Conservation (phyloP, 2,329 filamentous ascomycete species). For the Grosmannia huntii region DNA sequence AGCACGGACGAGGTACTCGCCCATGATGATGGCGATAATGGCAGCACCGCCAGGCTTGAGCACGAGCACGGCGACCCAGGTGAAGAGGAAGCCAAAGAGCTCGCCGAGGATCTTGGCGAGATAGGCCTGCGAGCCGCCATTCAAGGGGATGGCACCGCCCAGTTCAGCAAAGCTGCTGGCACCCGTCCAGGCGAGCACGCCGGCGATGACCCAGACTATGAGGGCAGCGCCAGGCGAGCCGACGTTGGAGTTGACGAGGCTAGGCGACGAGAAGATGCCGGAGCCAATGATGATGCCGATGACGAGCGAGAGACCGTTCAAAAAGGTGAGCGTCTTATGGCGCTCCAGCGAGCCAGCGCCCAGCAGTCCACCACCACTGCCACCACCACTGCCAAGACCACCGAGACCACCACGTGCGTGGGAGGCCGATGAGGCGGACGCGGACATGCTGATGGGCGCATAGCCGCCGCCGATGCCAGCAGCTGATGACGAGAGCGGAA, state of each 20-base stretch:
- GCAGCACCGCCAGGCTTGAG: conserved; percentile 87
- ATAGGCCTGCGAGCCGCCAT: conserved; percentile 89
- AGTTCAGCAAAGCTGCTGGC: conserved; percentile 66
- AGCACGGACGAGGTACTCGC: conserved; percentile 88
- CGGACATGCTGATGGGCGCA: conserved; percentile 69
- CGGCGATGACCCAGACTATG: conserved; percentile 47
- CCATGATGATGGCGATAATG: conserved; percentile 96
- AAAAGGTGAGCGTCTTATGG: conserved; percentile 87
- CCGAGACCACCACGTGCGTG: conserved; percentile 38
- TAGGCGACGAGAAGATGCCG: conserved; percentile 52
- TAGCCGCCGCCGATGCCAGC: conserved; percentile 58
- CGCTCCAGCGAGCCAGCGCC: conserved; percentile 80
- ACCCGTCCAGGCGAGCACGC: conserved; percentile 51
- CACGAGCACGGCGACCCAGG: conserved; percentile 89
- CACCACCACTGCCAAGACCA: conserved; percentile 30
- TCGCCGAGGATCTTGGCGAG: conserved; percentile 94
- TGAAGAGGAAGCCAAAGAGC: conserved; percentile 83
- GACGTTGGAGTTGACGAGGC: conserved; percentile 49
- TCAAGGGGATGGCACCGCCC: conserved; percentile 87
- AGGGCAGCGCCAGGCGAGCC: conserved; percentile 46
- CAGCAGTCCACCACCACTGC: conserved; percentile 40
- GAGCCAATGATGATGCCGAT: conserved; percentile 85
- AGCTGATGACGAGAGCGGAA: conserved; percentile 76
- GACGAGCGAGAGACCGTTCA: conserved; percentile 86
- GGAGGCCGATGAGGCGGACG: conserved; percentile 35